Evolutionary conservation across 2,329 filamentous ascomycete species (phyloP).

Genomic region (Cercospora brassicicola): DNA sequence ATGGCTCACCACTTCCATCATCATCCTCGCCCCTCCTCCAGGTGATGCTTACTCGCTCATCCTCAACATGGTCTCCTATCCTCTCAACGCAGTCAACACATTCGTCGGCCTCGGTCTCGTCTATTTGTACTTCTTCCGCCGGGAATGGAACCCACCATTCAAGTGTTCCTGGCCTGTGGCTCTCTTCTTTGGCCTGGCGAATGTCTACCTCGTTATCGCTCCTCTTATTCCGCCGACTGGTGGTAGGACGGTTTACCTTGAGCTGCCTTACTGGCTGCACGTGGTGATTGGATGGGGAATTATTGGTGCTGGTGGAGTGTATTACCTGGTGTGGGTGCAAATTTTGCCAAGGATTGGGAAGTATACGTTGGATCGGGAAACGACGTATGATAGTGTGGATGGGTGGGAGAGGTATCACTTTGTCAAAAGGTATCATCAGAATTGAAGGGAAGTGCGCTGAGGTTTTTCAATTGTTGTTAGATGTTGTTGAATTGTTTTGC

Average conservation of each 20-base stretch:
- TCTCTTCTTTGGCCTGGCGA: conserved; percentile 44
- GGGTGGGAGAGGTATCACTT: conserved; percentile 1
- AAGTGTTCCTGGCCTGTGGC: conserved; percentile 63
- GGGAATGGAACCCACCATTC: conserved; percentile 63
- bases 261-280: conserved; percentile 48
- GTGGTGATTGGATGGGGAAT: conserved; percentile 47
- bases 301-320: conserved; percentile 7
- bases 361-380: conserved; percentile 3
- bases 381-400: neutral
- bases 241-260: conserved; percentile 42
- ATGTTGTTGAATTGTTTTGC: neutral
- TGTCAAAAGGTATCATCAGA: neutral
- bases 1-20: conserved; percentile 58
- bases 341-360: conserved; percentile 8
- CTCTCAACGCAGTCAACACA: conserved; percentile 60
- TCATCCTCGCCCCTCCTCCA: conserved; percentile 61
- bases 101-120: conserved; percentile 60
- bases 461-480: neutral
- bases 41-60: conserved; percentile 67
- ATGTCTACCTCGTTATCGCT: conserved; percentile 43
- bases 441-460: neutral
- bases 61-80: conserved; percentile 68
- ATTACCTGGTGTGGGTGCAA: conserved; percentile 13
- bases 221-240: conserved; percentile 46
- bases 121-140: conserved; percentile 59